Base-by-base conservation (phyloP, 371 early-diverging fungal species). In the Haplosporangium sp. region DNA sequence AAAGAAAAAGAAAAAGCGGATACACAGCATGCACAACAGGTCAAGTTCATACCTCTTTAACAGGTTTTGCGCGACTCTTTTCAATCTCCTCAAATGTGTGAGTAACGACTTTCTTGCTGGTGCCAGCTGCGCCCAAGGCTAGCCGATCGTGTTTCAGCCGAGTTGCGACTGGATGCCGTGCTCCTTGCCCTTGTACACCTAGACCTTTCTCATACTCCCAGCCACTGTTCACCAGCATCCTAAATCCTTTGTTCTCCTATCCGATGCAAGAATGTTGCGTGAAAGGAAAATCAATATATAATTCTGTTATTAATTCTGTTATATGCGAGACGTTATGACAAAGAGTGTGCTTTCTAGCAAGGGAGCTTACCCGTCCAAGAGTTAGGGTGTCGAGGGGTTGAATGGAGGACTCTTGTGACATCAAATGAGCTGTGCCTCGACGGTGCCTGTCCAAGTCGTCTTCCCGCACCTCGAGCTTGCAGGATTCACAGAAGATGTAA, bases 201-300 rank as follows among this genome's bases (percentile, higher is more conserved):
- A 88, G 65, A 2, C 88, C 86, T 62, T 86, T 73, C 37, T 85
- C 85, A 43, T 86, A 86, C 23, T 83, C 73, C 88, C 88, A 88
- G 5, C 88, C 88, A 79, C 84, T 85, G 18, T 77, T 73, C 20
- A 72, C 66, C 23, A 88, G 64, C 83, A 86, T 83, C 68, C 75
- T 73, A 43, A 86, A 86, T 2, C 86, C 88, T 40, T 77, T 77
- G 58, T 77, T 77, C 7, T 53, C 47, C 77, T 77, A 67, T 41
- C 14, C 20, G 23, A 50, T 10, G 14, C 18, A 38, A 29, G 29
- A 14, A 46, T 14, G 18, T 21, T 60, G 18, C 9, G 10, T 3
- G 20, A 43, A 36, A 6, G 7, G 29, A 47, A 43, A 12, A 38
- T 40, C 9, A n/a, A 23, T 9, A 47, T 14, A 54, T 36, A 47